Percentiles rank a stretch among this genome's conserved stretches.
Conservation (phyloP, 169 alveolate species). For the Babesia caballi region DNA sequence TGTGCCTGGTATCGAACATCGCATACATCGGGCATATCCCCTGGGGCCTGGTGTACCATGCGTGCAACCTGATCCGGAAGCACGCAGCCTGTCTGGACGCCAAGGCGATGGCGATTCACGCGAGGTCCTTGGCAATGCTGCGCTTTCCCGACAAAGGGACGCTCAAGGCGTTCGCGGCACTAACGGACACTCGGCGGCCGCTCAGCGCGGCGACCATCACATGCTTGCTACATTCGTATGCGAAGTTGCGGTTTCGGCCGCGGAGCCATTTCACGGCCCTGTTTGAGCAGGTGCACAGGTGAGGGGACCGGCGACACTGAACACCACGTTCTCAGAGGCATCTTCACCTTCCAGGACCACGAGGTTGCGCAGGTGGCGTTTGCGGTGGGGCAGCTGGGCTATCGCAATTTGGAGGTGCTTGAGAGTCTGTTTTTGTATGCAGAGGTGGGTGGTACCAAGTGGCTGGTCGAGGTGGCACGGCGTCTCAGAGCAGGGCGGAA, state of each 20-base stretch:
- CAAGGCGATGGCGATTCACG: conserved; percentile 55
- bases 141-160: conserved; percentile 47
- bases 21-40: conserved; percentile 56
- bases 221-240: conserved; percentile 44
- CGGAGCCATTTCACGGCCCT: conserved; percentile 6
- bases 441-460: conserved; percentile 2
- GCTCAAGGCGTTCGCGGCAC: conserved; percentile 20
- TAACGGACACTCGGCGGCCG: neutral
- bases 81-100: conserved; percentile 21
- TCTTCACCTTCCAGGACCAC: conserved; percentile 42
- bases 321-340: conserved; percentile 7
- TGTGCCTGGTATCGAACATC: conserved; percentile 38
- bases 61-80: conserved; percentile 51
- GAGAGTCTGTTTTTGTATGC: conserved; percentile 27
- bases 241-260: conserved; percentile 52
- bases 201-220: conserved; percentile 39
- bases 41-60: conserved; percentile 49
- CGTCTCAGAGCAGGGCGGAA: conserved; percentile 20
- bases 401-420: conserved; percentile 3
- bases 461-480: neutral
- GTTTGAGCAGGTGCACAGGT: conserved; percentile 28
- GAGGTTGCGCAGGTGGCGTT: conserved; percentile 53
- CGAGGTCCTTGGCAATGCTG: conserved; percentile 43
- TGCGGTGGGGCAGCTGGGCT: conserved; percentile 61
- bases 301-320: neutral